Evolutionary conservation across 2,329 filamentous ascomycete genomes (phyloP).

Genomic region (Endoconidiophora polonica): DNA sequence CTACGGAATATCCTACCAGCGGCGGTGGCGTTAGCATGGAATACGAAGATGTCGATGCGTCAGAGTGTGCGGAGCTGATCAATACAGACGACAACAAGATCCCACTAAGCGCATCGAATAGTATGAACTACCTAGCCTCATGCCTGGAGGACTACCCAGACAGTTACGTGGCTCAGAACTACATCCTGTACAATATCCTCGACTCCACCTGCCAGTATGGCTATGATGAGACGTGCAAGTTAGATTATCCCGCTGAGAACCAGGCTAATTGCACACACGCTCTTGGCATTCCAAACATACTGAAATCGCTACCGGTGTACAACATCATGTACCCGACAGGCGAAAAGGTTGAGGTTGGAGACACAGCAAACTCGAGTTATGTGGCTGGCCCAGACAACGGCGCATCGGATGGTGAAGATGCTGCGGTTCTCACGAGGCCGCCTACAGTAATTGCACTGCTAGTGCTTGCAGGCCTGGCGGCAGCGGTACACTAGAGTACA

Average conservation of each 20-base stretch:
- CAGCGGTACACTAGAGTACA: not conserved
- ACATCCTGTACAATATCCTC: constrained; percentile 35
- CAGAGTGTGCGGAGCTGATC: constrained; percentile 34
- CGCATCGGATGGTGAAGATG: not conserved
- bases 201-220: constrained; percentile 34
- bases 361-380: constrained; percentile 7
- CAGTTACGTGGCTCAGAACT: constrained; percentile 36
- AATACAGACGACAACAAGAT: constrained; percentile 32
- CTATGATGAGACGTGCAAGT: constrained; percentile 32
- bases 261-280: constrained; percentile 33
- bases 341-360: constrained; percentile 16
- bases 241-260: constrained; percentile 29
- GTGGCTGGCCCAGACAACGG: not conserved
- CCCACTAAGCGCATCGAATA: constrained; percentile 37
- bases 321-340: constrained; percentile 37
- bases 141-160: constrained; percentile 26
- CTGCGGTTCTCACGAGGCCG: not conserved
- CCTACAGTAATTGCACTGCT: not conserved
- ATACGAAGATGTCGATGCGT: constrained; percentile 30
- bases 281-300: constrained; percentile 21
- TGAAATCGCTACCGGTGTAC: constrained; percentile 27
- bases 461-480: not conserved
- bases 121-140: constrained; percentile 35
- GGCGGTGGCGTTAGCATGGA: constrained; percentile 36
- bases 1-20: constrained; percentile 26